phyloP scores from a whole-genome alignment of 2,329 filamentous ascomycete genomes.

The Scedosporium aurantiacum region DNA sequence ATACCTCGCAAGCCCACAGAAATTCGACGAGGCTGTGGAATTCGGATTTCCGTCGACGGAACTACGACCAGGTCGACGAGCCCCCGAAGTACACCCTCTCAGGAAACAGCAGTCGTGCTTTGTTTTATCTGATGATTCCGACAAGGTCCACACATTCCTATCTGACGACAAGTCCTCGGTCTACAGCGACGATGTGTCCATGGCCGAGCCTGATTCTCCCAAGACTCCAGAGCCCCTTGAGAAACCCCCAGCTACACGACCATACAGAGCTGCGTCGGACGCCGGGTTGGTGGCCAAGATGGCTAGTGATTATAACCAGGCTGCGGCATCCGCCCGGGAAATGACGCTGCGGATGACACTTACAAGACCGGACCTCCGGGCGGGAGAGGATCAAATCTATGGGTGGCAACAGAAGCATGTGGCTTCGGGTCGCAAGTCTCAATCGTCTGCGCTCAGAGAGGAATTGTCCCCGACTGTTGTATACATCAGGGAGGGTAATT shows the following conservation, averaged over 20 bases:
- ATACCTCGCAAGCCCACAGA: slow-evolving; percentile 80
- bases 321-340: slow-evolving; percentile 54
- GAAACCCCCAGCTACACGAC: slow-evolving; percentile 20
- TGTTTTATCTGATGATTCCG: slow-evolving; percentile 12
- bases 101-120: slow-evolving; percentile 8
- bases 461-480: slow-evolving; percentile 17
- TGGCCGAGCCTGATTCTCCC: slow-evolving; percentile 48
- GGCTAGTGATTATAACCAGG: slow-evolving; percentile 36
- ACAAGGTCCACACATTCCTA: slow-evolving; percentile 45
- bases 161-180: slow-evolving; percentile 46
- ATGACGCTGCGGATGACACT: slow-evolving; percentile 97
- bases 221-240: slow-evolving; percentile 42
- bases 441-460: slow-evolving; percentile 24
- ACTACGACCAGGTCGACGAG: slow-evolving; percentile 20
- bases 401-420: slow-evolving; percentile 45
- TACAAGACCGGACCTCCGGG: slow-evolving; percentile 76
- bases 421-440: slow-evolving; percentile 32
- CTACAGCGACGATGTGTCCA: slow-evolving; percentile 43
- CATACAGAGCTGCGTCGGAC: slow-evolving; percentile 16
- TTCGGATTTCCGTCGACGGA: slow-evolving; percentile 75
- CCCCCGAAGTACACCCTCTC: slow-evolving; percentile 18
- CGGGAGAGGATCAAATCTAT: slow-evolving; percentile 61
- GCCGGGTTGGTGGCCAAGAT: slow-evolving; percentile 16
- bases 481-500: slow-evolving; percentile 22
- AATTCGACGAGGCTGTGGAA: slow-evolving; percentile 90